Base-by-base conservation (phyloP, 139 green algal species). In the Ostreobium quekettii region DNA sequence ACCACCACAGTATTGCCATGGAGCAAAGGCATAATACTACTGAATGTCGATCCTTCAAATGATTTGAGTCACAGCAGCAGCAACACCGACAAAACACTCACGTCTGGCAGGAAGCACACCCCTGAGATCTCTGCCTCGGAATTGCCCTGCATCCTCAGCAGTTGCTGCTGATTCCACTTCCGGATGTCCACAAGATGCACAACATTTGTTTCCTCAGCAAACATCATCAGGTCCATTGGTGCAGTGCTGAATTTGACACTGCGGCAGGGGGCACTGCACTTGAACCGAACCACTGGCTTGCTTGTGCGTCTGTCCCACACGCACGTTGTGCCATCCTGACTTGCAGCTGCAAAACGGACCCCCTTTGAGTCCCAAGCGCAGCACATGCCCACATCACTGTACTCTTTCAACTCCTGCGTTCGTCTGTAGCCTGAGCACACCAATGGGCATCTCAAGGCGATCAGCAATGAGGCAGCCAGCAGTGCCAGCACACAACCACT, bases 301-400 rank as follows among this genome's bases (percentile, higher is more conserved):
- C 32, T 39, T 8, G 30, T 70, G 30, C 82, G 58, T 24, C 59
- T 36, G 66, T 89, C 83, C 83, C 81, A 89, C 26, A 86, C 74
- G 0, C 63, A 62, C 22, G 61, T 37, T 11, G 39, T 35, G 5
- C 83, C 79, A 62, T 86, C 83, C 59, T 90, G 85, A 49, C 37
- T 71, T n/a, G 73, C 83, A 4, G 78, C 46, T 29, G 83, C 79
- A 48, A 87, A 75, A 28, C 63, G 24, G n/a, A 36, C 65, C n/a
- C 78, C 75, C 36, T 60, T 37, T 5, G 75, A 46, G 56, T 72
- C 77, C 83, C 83, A 89, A 8, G 68, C 77, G 74, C 84, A 90
- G 69, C 80, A 82, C 85, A 91, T 90, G 48, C 85, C 85, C 24
- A 80, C 77, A 66, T 93, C 86, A 3, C 7, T 7, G 53, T 68